Conservation (phyloP, 1,139 yeast genomes). For the Debaryomyces subglobosus region DNA sequence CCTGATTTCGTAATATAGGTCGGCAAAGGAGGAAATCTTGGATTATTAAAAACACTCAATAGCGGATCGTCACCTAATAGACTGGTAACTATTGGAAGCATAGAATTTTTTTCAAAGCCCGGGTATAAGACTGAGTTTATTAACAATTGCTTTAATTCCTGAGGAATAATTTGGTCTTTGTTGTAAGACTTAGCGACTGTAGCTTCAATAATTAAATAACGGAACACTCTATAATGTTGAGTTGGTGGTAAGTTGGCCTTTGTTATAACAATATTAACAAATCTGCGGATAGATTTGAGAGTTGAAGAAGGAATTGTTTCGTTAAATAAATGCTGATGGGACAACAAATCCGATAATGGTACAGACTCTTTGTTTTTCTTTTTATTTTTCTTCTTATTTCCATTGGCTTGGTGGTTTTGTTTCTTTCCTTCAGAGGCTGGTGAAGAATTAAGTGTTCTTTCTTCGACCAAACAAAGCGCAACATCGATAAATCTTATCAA, state of each 20-base stretch:
- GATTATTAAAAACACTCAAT: slow-evolving; percentile 65
- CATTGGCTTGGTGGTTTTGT: neutral
- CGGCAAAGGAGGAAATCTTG: slow-evolving; percentile 73
- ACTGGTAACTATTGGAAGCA: slow-evolving; percentile 71
- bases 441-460: slow-evolving; percentile 25
- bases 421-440: neutral
- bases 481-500: slow-evolving; percentile 50
- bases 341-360: slow-evolving; percentile 69
- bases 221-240: slow-evolving; percentile 62
- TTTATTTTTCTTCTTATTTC: slow-evolving; percentile 28
- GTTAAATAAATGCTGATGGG: slow-evolving; percentile 64
- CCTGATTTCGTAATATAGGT: slow-evolving; percentile 30
- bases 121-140: slow-evolving; percentile 64
- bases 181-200: slow-evolving; percentile 33
- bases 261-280: slow-evolving; percentile 53
- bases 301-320: slow-evolving; percentile 43
- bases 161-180: slow-evolving; percentile 29
- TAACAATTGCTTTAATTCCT: slow-evolving; percentile 43
- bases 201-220: slow-evolving; percentile 56
- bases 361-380: slow-evolving; percentile 46
- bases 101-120: slow-evolving; percentile 60
- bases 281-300: slow-evolving; percentile 42
- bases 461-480: slow-evolving; percentile 47
- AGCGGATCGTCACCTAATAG: slow-evolving; percentile 46
- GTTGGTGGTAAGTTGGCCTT: slow-evolving; percentile 61